A percentile compares a stretch with the other conserved stretches of the same genome.
Evolutionary conservation across 2,329 filamentous ascomycete species (phyloP).

Genomic region (Tolypocladium nubicola): DNA sequence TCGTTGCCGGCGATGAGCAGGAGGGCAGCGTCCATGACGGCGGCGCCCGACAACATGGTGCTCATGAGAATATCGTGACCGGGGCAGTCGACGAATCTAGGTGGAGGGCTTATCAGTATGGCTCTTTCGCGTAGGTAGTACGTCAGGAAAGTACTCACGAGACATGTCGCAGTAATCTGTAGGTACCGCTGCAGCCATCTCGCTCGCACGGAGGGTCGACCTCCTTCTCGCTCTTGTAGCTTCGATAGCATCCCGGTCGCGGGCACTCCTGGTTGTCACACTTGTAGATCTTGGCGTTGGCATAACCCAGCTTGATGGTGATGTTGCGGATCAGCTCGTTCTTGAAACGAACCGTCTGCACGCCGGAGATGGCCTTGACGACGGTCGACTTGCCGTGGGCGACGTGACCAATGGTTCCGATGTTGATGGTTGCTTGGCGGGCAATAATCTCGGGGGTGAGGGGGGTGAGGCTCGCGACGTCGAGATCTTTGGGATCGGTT

Average conservation of each 20-base stretch:
- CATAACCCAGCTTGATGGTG: slow-evolving; percentile 98
- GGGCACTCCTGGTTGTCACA: slow-evolving; percentile 89
- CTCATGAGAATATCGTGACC: slow-evolving; percentile 99
- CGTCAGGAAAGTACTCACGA: slow-evolving; percentile 50
- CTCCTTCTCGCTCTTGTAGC: slow-evolving; percentile 98
- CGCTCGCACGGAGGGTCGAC: slow-evolving; percentile 93
- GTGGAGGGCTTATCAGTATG: neutral
- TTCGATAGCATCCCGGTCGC: slow-evolving; percentile 87
- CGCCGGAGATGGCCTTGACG: slow-evolving; percentile 97
- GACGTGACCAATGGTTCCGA: slow-evolving; percentile 96
- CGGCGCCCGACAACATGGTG: slow-evolving; percentile 98
- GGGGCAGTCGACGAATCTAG: slow-evolving; percentile 91
- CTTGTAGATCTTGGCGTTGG: slow-evolving; percentile 99
- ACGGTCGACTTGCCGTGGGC: slow-evolving; percentile 98
- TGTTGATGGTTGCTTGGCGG: slow-evolving; percentile 97
- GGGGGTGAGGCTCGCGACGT: slow-evolving; percentile 69
- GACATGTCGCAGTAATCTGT: slow-evolving; percentile 81
- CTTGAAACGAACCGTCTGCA: slow-evolving; percentile 99
- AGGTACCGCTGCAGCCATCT: slow-evolving; percentile 79
- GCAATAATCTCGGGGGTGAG: slow-evolving; percentile 95
- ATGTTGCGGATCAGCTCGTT: slow-evolving; percentile 99
- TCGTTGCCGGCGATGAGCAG: slow-evolving; percentile 97
- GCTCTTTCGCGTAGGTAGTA: neutral
- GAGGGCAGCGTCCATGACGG: slow-evolving; percentile 97
- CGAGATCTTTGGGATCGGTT: slow-evolving; percentile 82